A percentile compares a stretch with the other conserved stretches of the same genome.
phyloP scores from a whole-genome alignment of 2,329 filamentous ascomycete genomes.

The Paecilomyces sp. region DNA sequence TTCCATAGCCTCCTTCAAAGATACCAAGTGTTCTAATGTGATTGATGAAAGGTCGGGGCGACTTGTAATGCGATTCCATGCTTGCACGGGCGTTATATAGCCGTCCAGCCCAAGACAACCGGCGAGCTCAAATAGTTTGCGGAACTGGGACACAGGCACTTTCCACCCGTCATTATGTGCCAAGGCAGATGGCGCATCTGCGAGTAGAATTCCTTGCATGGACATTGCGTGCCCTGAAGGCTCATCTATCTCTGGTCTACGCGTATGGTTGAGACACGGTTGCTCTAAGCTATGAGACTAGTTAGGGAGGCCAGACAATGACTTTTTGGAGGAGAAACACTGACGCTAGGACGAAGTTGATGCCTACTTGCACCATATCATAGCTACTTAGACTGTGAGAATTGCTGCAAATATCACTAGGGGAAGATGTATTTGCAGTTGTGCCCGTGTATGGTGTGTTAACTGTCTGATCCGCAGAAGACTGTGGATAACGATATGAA shows the following conservation, averaged over 20 bases:
- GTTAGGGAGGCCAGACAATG: background rate
- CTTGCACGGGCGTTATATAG: background rate
- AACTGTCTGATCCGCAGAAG: background rate
- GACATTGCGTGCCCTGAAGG: conserved; percentile 6
- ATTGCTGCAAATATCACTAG: background rate
- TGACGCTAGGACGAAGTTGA: background rate
- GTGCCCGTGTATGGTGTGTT: background rate
- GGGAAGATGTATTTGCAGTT: background rate
- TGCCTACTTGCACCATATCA: background rate
- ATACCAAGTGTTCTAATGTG: background rate
- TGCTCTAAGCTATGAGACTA: background rate
- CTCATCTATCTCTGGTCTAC: background rate
- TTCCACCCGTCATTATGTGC: background rate
- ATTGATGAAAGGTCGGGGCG: background rate
- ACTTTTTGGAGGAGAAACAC: background rate
- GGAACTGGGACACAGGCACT: background rate
- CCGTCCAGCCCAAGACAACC: background rate
- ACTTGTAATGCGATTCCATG: background rate
- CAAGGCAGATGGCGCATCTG: conserved; percentile 1
- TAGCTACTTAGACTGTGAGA: background rate
- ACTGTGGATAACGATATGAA: background rate
- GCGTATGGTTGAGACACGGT: conserved; percentile 2
- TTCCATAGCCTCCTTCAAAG: background rate
- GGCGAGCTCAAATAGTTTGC: background rate
- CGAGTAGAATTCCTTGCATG: conserved; percentile 7